Base-by-base conservation (phyloP, 1,284 basidiomycete species). In the Marasmius sp. region DNA sequence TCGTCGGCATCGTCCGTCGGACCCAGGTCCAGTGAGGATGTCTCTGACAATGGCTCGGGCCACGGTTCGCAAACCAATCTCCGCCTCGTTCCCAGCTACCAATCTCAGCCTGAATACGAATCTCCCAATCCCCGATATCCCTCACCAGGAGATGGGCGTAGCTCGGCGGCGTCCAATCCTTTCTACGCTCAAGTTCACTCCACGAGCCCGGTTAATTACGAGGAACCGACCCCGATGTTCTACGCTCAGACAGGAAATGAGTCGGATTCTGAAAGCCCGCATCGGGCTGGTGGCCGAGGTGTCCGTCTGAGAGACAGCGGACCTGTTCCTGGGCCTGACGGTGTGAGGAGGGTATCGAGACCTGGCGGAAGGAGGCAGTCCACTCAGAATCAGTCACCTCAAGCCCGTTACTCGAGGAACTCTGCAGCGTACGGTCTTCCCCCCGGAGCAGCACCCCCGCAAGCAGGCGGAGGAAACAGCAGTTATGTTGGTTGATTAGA, bases 281-380 rank as follows among this genome's bases (percentile, higher is more conserved):
- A 10, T 14, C 52, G 34, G 11, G 33, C 18, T 54, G 34, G 50
- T 33, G 50, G 71, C 11, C 81, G 89, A 18, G 93, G 93, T 37
- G 81, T 95, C 38, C 88, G 87, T 57, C 74, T 95, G 61, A 84
- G 85, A 54, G 94, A 95, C 69, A 80, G 84, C 66, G 94, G 94
- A 14, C 92, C 91, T 53, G 91, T 94, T 2, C 86, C 90, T 52
- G 84, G 84, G 36, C 85, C 88, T 6, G 88, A 92, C 5, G 89
- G 87, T 45, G 91, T 92, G 16, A 83, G 91, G 43, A 77, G 91
- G 60, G 87, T 93, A 20, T 81, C 88, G 54, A 78, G 89, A 67
- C 84, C 81, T 45, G 70, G 77, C 6, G 75, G 74, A 47, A 76
- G 77, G 66, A 78, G 88, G 47, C 81, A 86, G 9, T 79, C 83